Evolutionary conservation across 345 rosid species (phyloP), one percentile per base, ranked within the genome.

Genomic region (Hirschfeldia incana): DNA sequence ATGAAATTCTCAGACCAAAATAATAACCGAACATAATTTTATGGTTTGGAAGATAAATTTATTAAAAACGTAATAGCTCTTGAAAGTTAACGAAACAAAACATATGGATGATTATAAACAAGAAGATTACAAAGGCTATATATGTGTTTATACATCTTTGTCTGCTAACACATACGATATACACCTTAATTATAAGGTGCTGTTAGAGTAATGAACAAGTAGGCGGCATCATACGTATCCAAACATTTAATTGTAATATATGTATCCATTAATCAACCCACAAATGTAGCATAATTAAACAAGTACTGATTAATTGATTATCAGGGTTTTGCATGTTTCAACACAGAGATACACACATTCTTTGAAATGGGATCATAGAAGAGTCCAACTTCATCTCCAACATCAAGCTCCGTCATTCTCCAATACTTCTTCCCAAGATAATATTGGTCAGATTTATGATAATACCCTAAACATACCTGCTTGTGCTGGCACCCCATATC

Each of bases 371-470:
- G 53, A 74, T 65, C 71, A 11, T 65, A 74, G 66, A 74, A 74
- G 0, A 65, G 34, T 34, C 78, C 78, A 8, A 65, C 37, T n/a
- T 75, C 72, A 39, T 66, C 72, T 66, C 78, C 78, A 66, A 37
- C 66, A 67, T 21, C 17, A 66, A 75, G 65, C 9, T 66, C 32
- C 44, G 9, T 17, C 60, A 76, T 1, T 8, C 60, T 76, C 79
- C 13, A 1, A 39, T 67, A 67, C n/a, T 5, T 1, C 0, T 44
- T 44, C 42, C 60, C 73, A 59, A 68, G 3, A 61, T 59, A 76
- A 57, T 68, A 76, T 8, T 7, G 2, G 3, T 68, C 49, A 68
- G 74, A 42, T 17, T 76, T 0, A 30, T 44, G 67, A 59, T 68
- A 3, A 17, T 58, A 76, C 27, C 68, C 68, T 0, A 76, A 42